Base-by-base conservation (phyloP, 805 yeast species). In the Wickerhamomyces canadensis region DNA sequence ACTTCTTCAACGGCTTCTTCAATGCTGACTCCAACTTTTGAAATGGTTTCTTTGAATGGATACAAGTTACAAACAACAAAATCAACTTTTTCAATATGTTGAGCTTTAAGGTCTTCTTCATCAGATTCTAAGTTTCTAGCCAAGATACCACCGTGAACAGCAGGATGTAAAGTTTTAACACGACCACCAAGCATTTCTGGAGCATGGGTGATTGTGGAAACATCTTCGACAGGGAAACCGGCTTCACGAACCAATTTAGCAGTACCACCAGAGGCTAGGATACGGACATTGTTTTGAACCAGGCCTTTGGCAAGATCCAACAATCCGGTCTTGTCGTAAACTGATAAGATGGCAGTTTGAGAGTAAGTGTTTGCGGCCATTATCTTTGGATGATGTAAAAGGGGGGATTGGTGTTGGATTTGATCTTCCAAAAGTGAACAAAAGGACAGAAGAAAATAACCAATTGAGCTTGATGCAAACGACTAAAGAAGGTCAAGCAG, bases 161-260 rank as follows among this genome's bases (percentile, higher is more conserved):
- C 98, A 28, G 98, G 98, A 62, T 93, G 98, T 54, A 93, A 73
- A 42, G 98, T 93, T 72, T 93, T 93, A 53, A 93, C 98, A 67
- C 98, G 78, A 48, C 98, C 98, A 46, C 97, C 96, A 51, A 93
- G 74, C 96, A 93, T 93, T 67, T 93, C 98, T 36, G 98, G 98
- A 28, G 98, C 98, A 58, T 93, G 96, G 26, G 98, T 93, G 61
- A 93, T 87, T 42, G 93, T 62, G 28, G 94, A 80, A 28, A 93
- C 96, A 58, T 93, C 98, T 49, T 91, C 96, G 14, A 93, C 98
- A 31, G 95, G 91, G 78, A 93, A 91, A 11, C 98, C 98, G 39
- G 97, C 95, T 64, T 89, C 98, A 61, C 96, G 82, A 40, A 93
- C 80, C 71, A 93, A 71, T 57, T 76, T 78, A 40, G 98, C 95